Base-by-base conservation (phyloP, 129 eudicot species). In the Tanacetum coccineum region DNA sequence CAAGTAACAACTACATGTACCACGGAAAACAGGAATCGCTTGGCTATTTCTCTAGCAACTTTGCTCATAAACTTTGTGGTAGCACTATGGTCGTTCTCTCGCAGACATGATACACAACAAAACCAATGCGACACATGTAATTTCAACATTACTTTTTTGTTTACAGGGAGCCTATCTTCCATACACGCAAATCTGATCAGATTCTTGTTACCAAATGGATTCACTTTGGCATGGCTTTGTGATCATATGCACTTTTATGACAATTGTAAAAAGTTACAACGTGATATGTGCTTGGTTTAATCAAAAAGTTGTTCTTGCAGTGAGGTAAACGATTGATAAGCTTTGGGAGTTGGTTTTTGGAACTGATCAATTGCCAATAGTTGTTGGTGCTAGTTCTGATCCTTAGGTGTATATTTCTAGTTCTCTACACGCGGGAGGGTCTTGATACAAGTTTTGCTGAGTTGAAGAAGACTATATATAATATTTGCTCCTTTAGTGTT, bases 151-250 rank as follows among this genome's bases (percentile, higher is more conserved):
- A 9, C 6, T 36, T 36, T 36, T 36, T 6, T 36, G 36, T 12
- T 62, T 4, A 40, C 52, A 10, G 17, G 67, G 9, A 42, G 11
- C 67, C 18, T 62, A 12, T 21, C 52, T 63, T n/a, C 53, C 68
- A 12, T 63, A 19, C 45, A 19, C 45, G 19, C 45, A 20, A 26
- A 53, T 18, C 45, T 63, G 53, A n/a, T 63, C 68, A n/a, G 6
- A 63, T 63, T 28, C 36, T 63, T 63, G 21, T 44, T n/a, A 42
- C 68, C 66, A 17, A 63, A 63, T 63, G 68, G 68, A n/a, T 63
- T 63, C 32, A 63, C 68, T 63, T 63, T n/a, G 51, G 68, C 13
- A 1, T 11, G 51, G 68, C 45, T 63, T 39, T 42, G 10, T 8
- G 21, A 19, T 63, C 18, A 42, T 63, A 18, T 63, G 32, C 54